These are phyloP conservation scores for Exophiala xenobiotica DNA, from an alignment of 2,329 filamentous ascomycete genomes.

Conservation along the genomic window DNA sequence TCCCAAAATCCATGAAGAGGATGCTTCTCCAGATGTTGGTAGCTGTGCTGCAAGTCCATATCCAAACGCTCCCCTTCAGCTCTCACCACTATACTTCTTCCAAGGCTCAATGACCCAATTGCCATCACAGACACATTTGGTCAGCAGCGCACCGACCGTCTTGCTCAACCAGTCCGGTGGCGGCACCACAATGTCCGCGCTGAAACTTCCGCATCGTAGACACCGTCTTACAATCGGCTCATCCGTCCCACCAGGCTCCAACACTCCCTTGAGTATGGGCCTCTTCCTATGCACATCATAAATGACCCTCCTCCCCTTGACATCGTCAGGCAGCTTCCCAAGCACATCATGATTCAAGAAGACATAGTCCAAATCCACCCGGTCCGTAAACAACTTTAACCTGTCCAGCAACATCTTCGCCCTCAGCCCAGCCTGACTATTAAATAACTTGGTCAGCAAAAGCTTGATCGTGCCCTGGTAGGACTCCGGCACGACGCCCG, in stretches of 20 bases:
- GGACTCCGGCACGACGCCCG: slow-evolving; percentile 21
- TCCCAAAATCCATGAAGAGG: too few species aligned
- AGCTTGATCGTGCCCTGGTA: slow-evolving; percentile 54
- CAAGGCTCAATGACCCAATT: slow-evolving; percentile 27
- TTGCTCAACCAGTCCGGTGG: slow-evolving; percentile 22
- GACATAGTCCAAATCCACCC: slow-evolving; percentile 22
- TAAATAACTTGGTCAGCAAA: slow-evolving; percentile 65
- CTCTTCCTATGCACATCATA: slow-evolving; percentile 30
- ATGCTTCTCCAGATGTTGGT: too few species aligned
- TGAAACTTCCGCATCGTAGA: slow-evolving; percentile 30
- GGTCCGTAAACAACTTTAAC: slow-evolving; percentile 55
- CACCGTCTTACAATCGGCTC: slow-evolving; percentile 26
- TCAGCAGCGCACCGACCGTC: slow-evolving; percentile 20
- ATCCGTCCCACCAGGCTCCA: slow-evolving; percentile 11
- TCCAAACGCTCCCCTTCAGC: not conserved
- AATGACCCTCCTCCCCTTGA: slow-evolving; percentile 8
- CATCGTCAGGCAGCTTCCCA: slow-evolving; percentile 1
- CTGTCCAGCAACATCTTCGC: slow-evolving; percentile 63
- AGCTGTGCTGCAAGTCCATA: not conserved
- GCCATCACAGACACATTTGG: slow-evolving; percentile 31
- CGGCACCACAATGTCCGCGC: slow-evolving; percentile 25
- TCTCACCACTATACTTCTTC: slow-evolving; percentile 7
- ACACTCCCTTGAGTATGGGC: slow-evolving; percentile 17
- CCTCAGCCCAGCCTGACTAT: slow-evolving; percentile 63
- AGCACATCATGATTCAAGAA: slow-evolving; percentile 54